Conservation (phyloP, 768 basidiomycete species). For the Boletus patriciae region DNA sequence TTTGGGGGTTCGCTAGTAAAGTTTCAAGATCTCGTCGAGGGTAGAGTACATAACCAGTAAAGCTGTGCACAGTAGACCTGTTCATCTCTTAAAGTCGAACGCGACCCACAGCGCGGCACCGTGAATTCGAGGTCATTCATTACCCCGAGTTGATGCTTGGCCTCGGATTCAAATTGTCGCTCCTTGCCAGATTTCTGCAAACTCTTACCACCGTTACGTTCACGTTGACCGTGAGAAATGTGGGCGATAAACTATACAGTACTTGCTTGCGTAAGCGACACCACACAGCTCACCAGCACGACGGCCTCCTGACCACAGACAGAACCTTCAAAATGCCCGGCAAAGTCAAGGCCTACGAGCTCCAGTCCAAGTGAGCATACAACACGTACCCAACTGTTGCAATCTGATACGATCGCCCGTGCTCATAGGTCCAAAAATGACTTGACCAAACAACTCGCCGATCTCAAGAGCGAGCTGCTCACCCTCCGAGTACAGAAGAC, state of each 20-base stretch:
- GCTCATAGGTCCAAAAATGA: slow-evolving; percentile 86
- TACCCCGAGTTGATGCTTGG: too few species aligned
- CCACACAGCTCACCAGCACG: slow-evolving; percentile 24
- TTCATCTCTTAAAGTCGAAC: too few species aligned
- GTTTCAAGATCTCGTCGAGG: slow-evolving; percentile 51
- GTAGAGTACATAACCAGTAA: neutral
- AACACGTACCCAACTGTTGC: neutral
- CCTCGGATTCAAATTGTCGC: too few species aligned
- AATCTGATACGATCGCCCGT: slow-evolving; percentile 10
- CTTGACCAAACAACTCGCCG: slow-evolving; percentile 88
- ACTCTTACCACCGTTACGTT: too few species aligned
- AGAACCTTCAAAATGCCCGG: slow-evolving; percentile 65
- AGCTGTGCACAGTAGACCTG: neutral
- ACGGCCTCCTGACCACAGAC: slow-evolving; percentile 34
- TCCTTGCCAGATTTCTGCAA: too few species aligned
- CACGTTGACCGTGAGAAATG: slow-evolving; percentile 33
- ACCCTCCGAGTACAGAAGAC: slow-evolving; percentile 97
- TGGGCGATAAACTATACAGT: slow-evolving; percentile 48
- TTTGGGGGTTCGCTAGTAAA: slow-evolving; percentile 66
- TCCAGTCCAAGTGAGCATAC: slow-evolving; percentile 82
- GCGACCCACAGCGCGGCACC: too few species aligned
- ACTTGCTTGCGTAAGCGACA: slow-evolving; percentile 32
- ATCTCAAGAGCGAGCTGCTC: slow-evolving; percentile 95
- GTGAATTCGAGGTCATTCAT: too few species aligned
- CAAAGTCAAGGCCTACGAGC: slow-evolving; percentile 95